A percentile compares a stretch with the other conserved stretches of the same genome.
Evolutionary conservation across 148 eudicot species (phyloP).

Genomic region (Chenopodium album): DNA sequence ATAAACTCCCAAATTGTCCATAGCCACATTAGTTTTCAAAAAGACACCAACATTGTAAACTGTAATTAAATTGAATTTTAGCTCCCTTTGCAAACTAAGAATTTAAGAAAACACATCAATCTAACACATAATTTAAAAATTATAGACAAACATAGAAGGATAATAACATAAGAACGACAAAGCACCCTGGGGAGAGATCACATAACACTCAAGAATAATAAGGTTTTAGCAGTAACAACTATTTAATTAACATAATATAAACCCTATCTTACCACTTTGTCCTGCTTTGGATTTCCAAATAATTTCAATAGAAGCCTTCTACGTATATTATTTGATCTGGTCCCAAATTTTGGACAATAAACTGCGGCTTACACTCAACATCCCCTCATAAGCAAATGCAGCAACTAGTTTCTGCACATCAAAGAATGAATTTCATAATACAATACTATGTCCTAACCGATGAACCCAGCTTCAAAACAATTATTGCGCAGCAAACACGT

Average conservation of each 20-base stretch:
- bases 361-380: conserved; percentile 69
- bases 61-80: not conserved
- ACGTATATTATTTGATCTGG: conserved; percentile 75
- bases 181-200: too few relatives aligned
- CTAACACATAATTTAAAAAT: not conserved
- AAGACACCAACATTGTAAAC: not conserved
- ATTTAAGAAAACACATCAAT: not conserved
- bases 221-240: not conserved
- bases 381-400: conserved; percentile 43
- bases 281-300: conserved; percentile 81
- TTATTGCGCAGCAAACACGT: not conserved
- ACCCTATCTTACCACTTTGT: conserved; percentile 50
- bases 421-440: not conserved
- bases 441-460: not conserved
- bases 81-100: not conserved
- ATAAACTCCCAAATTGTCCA: not conserved
- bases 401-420: not conserved
- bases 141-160: not conserved
- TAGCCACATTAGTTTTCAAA: too few relatives aligned
- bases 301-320: conserved; percentile 77
- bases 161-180: too few relatives aligned
- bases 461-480: not conserved
- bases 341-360: conserved; percentile 78
- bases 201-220: not conserved
- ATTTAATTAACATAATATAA: not conserved